Evolutionary conservation across 2,329 filamentous ascomycete genomes (phyloP).

Genomic region (Aplosporella prunicola): DNA sequence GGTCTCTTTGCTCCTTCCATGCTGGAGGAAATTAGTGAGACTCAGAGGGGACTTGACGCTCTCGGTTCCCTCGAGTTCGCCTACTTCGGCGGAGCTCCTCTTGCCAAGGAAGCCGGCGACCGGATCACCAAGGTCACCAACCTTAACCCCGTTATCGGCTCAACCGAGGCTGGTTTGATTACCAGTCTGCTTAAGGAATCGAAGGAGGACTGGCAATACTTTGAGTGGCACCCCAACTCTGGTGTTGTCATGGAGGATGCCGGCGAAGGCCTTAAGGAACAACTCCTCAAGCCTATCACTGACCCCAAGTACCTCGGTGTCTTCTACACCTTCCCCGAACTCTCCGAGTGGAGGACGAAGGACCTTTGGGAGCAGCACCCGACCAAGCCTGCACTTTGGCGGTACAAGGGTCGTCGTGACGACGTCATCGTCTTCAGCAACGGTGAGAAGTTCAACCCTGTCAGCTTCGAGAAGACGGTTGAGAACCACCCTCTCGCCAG

Average conservation of each 20-base stretch:
- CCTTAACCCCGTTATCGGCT: conserved; percentile 17
- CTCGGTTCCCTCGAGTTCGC: conserved; percentile 16
- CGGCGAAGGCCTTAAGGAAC: conserved; percentile 15
- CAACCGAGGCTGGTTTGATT: conserved; percentile 18
- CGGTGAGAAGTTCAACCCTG: conserved; percentile 18
- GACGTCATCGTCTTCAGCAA: conserved; percentile 16
- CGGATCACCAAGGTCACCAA: conserved; percentile 16
- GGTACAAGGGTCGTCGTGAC: conserved; percentile 16
- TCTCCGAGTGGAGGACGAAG: conserved; percentile 13
- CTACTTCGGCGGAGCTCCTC: conserved; percentile 14
- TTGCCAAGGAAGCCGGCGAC: conserved; percentile 12
- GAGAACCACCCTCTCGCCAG: conserved; percentile 18
- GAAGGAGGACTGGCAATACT: conserved; percentile 20
- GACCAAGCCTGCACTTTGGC: conserved; percentile 12
- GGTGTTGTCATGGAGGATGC: conserved; percentile 19
- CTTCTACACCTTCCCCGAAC: conserved; percentile 14
- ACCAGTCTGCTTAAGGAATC: conserved; percentile 12
- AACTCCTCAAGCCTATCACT: conserved; percentile 11
- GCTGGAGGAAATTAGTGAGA: conserved; percentile 19
- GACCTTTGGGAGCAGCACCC: conserved; percentile 16
- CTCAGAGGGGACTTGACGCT: conserved; percentile 16
- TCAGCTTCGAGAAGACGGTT: conserved; percentile 16
- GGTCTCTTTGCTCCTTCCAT: conserved; percentile 18
- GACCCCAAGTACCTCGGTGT: conserved; percentile 6
- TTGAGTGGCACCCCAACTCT: conserved; percentile 17